These are phyloP conservation scores for Cornus florida DNA, from an alignment of 148 eudicot species.

Conservation along the genomic window DNA sequence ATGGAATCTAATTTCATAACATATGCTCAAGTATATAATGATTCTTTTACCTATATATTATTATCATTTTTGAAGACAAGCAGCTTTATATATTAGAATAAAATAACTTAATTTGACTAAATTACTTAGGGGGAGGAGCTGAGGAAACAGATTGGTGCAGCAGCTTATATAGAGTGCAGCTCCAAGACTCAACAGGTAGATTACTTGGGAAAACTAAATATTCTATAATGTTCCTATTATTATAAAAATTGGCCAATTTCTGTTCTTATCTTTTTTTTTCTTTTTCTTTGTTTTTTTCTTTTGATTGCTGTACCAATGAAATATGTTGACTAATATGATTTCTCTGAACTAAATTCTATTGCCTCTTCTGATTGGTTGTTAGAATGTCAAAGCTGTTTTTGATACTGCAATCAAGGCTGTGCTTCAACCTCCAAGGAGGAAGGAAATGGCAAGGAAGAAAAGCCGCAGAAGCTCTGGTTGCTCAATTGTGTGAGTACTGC, in stretches of 20 bases:
- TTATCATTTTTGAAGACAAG: neutral
- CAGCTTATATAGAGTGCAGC: constrained; percentile 96
- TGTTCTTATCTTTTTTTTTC: too few species aligned
- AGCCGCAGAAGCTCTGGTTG: constrained; percentile 61
- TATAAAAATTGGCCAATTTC: neutral
- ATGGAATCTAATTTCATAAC: constrained; percentile 68
- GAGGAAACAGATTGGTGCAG: constrained; percentile 96
- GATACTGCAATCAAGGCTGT: constrained; percentile 93
- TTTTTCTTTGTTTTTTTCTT: too few species aligned
- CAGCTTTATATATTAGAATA: neutral
- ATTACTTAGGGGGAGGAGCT: constrained; percentile 81
- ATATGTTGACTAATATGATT: neutral
- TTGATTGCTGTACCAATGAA: too few species aligned
- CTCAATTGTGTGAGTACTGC: constrained; percentile 74
- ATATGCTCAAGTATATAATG: constrained; percentile 63
- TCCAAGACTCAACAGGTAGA: constrained; percentile 97
- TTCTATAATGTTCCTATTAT: neutral
- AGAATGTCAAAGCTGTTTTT: constrained; percentile 93
- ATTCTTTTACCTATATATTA: neutral
- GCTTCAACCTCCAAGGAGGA: constrained; percentile 93
- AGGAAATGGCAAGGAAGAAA: constrained; percentile 62
- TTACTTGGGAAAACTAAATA: neutral
- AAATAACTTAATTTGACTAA: neutral
- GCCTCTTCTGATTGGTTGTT: constrained; percentile 2
- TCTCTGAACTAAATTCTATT: neutral